Percentiles rank a stretch among this genome's conserved stretches.
These are phyloP conservation scores for Plenodomus lindquistii DNA, from an alignment of 2,329 filamentous ascomycete genomes.

Conservation along the genomic window DNA sequence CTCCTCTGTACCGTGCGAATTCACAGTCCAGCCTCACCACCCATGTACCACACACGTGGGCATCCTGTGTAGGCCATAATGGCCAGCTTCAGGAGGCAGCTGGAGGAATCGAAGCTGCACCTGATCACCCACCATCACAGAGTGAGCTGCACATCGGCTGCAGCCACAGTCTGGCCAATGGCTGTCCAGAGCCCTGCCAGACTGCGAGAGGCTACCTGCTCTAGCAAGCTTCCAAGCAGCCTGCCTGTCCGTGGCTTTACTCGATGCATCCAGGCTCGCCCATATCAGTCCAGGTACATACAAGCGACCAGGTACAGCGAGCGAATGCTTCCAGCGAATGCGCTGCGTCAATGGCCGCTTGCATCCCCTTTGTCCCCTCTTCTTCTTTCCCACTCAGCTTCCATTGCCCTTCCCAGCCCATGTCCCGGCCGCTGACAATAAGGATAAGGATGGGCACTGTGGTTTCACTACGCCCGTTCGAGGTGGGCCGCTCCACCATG, in stretches of 20 bases:
- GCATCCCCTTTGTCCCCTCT: not conserved
- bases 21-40: too few relatives aligned
- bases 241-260: not conserved
- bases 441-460: slow-evolving; percentile 24
- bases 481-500: slow-evolving; percentile 21
- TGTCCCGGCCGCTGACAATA: slow-evolving; percentile 22
- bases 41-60: too few relatives aligned
- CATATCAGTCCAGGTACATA: not conserved
- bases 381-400: not conserved
- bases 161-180: not conserved
- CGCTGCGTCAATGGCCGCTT: not conserved
- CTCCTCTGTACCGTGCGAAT: too few relatives aligned
- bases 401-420: slow-evolving; percentile 1
- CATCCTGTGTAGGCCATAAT: too few relatives aligned
- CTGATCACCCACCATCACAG: too few relatives aligned
- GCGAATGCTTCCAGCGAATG: not conserved
- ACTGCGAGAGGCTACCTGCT: not conserved
- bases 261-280: not conserved
- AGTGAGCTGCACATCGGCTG: not conserved
- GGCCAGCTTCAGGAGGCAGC: too few relatives aligned
- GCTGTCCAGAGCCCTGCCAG: not conserved
- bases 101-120: too few relatives aligned
- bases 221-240: not conserved
- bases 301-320: not conserved
- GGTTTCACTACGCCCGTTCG: slow-evolving; percentile 31